Evolutionary conservation across 305 asterid species (phyloP).

Genomic region (Fraxinus floribunda): DNA sequence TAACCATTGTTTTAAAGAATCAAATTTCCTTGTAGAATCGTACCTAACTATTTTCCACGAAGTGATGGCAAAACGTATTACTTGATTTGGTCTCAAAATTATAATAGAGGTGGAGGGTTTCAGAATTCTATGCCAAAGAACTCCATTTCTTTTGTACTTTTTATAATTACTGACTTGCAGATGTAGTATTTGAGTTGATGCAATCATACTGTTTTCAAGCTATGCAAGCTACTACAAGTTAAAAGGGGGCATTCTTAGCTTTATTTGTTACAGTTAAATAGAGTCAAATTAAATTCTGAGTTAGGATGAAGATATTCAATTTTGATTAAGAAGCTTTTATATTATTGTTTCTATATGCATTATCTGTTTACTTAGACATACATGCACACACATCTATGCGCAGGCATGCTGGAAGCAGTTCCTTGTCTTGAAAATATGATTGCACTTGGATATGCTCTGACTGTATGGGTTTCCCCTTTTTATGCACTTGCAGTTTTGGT

Average conservation of each 20-base stretch:
- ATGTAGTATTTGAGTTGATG: background rate
- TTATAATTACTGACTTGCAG: background rate
- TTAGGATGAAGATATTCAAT: background rate
- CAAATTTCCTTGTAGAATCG: background rate
- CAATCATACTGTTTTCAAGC: background rate
- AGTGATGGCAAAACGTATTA: background rate
- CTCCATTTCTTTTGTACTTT: background rate
- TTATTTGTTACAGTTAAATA: background rate
- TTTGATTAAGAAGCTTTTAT: background rate
- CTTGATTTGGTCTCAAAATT: background rate
- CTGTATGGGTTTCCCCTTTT: slow-evolving; percentile 16
- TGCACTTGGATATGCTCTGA: slow-evolving; percentile 20
- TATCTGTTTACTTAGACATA: background rate
- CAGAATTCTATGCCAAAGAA: background rate
- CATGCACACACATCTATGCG: background rate
- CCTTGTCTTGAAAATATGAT: slow-evolving; percentile 12
- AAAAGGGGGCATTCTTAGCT: background rate
- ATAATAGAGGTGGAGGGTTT: background rate
- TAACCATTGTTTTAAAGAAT: background rate
- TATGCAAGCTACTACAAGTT: background rate
- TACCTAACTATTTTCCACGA: background rate
- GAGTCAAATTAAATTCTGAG: background rate
- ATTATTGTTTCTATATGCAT: background rate
- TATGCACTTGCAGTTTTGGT: slow-evolving; percentile 67
- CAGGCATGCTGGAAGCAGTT: background rate